These are phyloP conservation scores for Podila verticillata DNA, from an alignment of 192 early-diverging fungal genomes.

Conservation along the genomic window DNA sequence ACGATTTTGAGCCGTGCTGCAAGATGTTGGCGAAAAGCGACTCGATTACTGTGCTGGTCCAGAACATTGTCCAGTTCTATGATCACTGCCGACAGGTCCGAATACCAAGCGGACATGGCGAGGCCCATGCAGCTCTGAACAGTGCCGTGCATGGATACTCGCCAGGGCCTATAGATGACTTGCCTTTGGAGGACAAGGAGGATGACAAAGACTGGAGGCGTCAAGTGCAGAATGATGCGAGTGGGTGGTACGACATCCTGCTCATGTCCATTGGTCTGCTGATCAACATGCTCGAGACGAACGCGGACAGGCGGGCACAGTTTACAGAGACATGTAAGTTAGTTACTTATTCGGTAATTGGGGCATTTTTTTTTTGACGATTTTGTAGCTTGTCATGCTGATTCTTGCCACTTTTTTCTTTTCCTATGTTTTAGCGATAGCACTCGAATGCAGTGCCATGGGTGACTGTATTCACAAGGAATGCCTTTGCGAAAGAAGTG, in stretches of 20 bases:
- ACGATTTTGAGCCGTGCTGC: slow-evolving; percentile 33
- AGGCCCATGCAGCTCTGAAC: neutral
- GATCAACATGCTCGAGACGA: slow-evolving; percentile 43
- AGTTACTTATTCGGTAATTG: neutral
- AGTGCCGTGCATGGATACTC: too few relatives aligned
- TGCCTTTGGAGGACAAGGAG: neutral
- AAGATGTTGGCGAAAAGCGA: slow-evolving; percentile 18
- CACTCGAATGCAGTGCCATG: slow-evolving; percentile 27
- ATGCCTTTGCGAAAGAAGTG: slow-evolving; percentile 33
- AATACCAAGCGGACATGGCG: neutral
- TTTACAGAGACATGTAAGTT: slow-evolving; percentile 21
- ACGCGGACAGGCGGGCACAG: slow-evolving; percentile 11
- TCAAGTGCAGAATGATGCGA: slow-evolving; percentile 11
- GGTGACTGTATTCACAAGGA: slow-evolving; percentile 32
- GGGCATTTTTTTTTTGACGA: neutral
- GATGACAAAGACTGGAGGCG: slow-evolving; percentile 3
- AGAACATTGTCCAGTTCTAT: slow-evolving; percentile 45
- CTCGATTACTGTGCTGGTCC: slow-evolving; percentile 19
- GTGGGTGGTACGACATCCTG: slow-evolving; percentile 45
- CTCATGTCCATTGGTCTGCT: slow-evolving; percentile 38
- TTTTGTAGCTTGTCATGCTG: neutral
- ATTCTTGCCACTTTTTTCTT: neutral
- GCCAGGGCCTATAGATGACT: neutral
- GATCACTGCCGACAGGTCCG: slow-evolving; percentile 17
- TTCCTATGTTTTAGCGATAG: slow-evolving; percentile 19